Evolutionary conservation across 805 yeast genomes (phyloP).

Genomic region (Yarrowia alimentaria): DNA sequence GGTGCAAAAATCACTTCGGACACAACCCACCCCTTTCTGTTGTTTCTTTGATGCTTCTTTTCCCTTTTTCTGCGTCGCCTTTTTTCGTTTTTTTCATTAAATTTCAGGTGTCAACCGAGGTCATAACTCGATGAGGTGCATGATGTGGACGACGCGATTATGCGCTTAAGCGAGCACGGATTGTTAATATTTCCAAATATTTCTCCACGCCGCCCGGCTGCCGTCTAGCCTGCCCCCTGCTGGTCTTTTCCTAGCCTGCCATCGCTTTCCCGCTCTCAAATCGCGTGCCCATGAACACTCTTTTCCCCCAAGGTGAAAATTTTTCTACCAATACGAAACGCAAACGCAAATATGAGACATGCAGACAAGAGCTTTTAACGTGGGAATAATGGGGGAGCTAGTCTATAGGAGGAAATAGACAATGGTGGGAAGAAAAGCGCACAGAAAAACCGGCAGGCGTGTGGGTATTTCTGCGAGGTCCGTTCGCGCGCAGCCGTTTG

Average conservation of each 20-base stretch:
- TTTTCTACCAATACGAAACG: constrained; percentile 26
- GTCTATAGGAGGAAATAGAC: no score
- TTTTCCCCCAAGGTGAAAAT: constrained; percentile 16
- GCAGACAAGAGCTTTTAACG: constrained; percentile 5
- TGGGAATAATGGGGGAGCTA: not conserved
- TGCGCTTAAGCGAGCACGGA: constrained; percentile 22
- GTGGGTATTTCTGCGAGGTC: no score
- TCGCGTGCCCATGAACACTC: constrained; percentile 25
- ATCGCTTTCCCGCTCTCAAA: constrained; percentile 4
- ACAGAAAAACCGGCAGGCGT: no score
- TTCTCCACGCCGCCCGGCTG: no score
- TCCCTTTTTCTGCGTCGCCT: no score
- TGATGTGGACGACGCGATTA: constrained; percentile 22
- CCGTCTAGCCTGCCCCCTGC: no score
- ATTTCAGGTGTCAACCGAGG: constrained; percentile 25
- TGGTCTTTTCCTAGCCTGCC: no score
- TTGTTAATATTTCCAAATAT: not conserved
- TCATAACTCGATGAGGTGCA: constrained; percentile 27
- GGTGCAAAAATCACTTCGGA: not conserved
- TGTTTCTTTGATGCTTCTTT: not conserved
- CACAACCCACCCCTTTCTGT: constrained; percentile 21
- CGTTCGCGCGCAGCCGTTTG: no score
- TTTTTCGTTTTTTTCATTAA: constrained; percentile 12
- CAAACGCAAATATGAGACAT: constrained; percentile 27
- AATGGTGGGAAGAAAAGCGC: no score